Conservation (phyloP, 2,329 filamentous ascomycete species). For the Arachnomyces sp. region DNA sequence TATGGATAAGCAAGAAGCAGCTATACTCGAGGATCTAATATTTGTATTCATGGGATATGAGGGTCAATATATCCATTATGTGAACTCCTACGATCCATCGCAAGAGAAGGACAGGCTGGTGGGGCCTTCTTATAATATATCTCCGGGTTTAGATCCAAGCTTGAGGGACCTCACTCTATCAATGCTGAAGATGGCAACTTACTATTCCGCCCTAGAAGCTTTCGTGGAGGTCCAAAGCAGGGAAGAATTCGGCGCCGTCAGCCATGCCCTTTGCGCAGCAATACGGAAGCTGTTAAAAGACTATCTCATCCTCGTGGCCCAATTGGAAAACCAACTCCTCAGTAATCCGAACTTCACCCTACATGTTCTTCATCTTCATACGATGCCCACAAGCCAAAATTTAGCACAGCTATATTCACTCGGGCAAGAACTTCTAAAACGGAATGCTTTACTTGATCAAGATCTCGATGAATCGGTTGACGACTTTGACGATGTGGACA, state of each 20-base stretch:
- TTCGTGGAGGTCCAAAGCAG: constrained; percentile 92
- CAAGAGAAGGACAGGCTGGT: constrained; percentile 80
- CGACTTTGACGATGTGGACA: constrained; percentile 77
- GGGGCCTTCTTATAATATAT: constrained; percentile 71
- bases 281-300: constrained; percentile 87
- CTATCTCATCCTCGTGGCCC: constrained; percentile 84
- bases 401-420: constrained; percentile 82
- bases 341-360: constrained; percentile 84
- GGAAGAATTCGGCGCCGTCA: constrained; percentile 88
- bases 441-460: constrained; percentile 72
- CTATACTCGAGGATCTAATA: constrained; percentile 79
- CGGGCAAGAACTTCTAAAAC: constrained; percentile 76
- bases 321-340: constrained; percentile 86
- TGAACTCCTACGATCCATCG: constrained; percentile 69
- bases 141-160: constrained; percentile 81
- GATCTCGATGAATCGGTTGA: constrained; percentile 63
- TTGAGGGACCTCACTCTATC: constrained; percentile 76
- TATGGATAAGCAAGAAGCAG: constrained; percentile 74
- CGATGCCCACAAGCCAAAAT: constrained; percentile 82
- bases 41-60: constrained; percentile 98
- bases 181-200: constrained; percentile 89
- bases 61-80: constrained; percentile 91
- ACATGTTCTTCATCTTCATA: constrained; percentile 87
- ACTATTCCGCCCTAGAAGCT: constrained; percentile 82
- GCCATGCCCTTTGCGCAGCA: constrained; percentile 91